Evolutionary conservation across 116 monocot genomes (phyloP).

Genomic region (Zostera marina): DNA sequence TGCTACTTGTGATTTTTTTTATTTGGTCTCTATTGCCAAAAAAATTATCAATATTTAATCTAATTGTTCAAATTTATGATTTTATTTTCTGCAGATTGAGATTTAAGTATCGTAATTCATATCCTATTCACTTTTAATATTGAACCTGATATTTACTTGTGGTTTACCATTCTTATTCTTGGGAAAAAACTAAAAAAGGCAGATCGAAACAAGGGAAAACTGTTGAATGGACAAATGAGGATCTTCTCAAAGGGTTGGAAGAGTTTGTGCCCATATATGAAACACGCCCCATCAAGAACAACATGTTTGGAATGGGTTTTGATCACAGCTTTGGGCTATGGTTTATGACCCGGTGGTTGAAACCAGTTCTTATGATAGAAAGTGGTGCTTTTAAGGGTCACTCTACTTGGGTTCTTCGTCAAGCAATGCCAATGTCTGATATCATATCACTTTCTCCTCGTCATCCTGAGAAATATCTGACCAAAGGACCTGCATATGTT

Average conservation of each 20-base stretch:
- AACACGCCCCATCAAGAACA: constrained; percentile 88
- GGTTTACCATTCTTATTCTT: constrained; percentile 14
- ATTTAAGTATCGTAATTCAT: no score
- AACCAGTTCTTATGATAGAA: constrained; percentile 90
- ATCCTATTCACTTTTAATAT: neutral
- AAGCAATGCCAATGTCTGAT: constrained; percentile 60
- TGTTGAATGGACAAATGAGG: constrained; percentile 76
- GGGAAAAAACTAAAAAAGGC: constrained; percentile 69
- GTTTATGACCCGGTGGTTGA: constrained; percentile 85
- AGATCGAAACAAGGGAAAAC: constrained; percentile 86
- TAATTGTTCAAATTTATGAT: neutral
- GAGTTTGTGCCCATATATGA: constrained; percentile 94
- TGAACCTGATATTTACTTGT: neutral
- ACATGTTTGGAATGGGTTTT: constrained; percentile 96
- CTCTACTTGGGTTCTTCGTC: constrained; percentile 94
- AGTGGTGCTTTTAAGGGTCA: constrained; percentile 98
- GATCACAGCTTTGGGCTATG: constrained; percentile 97
- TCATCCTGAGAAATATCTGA: constrained; percentile 87
- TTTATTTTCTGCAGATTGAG: no score
- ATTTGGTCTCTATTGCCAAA: neutral
- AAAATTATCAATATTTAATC: neutral
- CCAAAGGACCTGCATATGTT: constrained; percentile 92
- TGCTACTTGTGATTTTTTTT: neutral
- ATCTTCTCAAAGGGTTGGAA: constrained; percentile 76
- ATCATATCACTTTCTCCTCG: constrained; percentile 89